Base-by-base conservation (phyloP, 2,329 filamentous ascomycete genomes). In the Rachicladosporium sp. region DNA sequence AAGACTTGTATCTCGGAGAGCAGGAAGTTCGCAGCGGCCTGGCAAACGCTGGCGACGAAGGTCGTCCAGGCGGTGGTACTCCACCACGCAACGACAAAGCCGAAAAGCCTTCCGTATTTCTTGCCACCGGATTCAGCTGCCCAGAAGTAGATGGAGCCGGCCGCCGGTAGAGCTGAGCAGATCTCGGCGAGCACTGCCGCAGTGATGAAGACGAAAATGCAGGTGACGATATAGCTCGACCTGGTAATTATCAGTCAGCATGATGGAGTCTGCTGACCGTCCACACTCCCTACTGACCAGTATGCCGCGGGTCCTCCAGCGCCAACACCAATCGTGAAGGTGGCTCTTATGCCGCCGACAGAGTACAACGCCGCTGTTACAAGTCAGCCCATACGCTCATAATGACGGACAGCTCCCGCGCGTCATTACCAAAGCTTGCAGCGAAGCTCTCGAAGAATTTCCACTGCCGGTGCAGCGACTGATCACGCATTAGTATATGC, bases 1-100 rank as follows among this genome's bases (percentile, higher is more conserved):
- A 76, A 77, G 2, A 77, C 71, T 0, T 67, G 68, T 32, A 76
- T 66, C 62, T 77, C 73, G 10, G 58, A 61, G 6, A 63, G 51
- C 15, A 63, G 49, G 35, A 60, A 63, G 44, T 63, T 63, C 35
- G 59, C 59, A 1, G 60, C 52, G 12, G 58, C 57, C 40, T 62
- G 59, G 31, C 50, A 56, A 35, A 56, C 52, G 38, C 50, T 55
- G 13, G 59, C 53, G 29, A 57, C 50, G 40, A 63, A 63, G 4
- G 60, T 76, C 2, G 73, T 77, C 73, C 73, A 77, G 1, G 74
- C 73, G 0, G 73, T 76, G 1, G 71, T 75, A 48, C 69, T 73
- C 73, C 73, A 77, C 73, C 73, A 77, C 0, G 73, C 73, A n/a
- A 76, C 73, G n/a, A 75, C 57, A 51, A 74, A 76, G 11, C 73